phyloP scores from a whole-genome alignment of 768 basidiomycete species.

The Holtermannia corniformis region DNA sequence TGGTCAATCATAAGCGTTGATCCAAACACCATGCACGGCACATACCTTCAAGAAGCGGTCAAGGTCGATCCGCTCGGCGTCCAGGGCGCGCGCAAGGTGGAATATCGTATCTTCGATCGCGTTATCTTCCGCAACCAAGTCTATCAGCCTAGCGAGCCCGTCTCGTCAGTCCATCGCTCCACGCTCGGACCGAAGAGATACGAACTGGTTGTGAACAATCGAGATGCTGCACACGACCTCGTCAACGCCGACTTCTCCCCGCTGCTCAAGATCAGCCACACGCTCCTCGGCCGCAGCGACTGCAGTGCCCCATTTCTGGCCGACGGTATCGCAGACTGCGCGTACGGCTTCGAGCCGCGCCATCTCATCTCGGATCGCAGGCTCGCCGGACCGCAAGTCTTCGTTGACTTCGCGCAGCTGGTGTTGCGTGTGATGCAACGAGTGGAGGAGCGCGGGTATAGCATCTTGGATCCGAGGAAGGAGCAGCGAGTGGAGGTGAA shows the following conservation, averaged over 20 bases:
- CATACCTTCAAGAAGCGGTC: constrained; percentile 85
- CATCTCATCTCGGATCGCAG: constrained; percentile 95
- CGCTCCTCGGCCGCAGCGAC: constrained; percentile 63
- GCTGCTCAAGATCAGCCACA: constrained; percentile 64
- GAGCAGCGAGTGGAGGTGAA: constrained; percentile 48
- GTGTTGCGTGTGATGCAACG: constrained; percentile 47
- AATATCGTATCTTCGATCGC: constrained; percentile 98
- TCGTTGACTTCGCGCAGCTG: constrained; percentile 64
- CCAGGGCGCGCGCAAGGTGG: constrained; percentile 86
- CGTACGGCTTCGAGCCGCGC: constrained; percentile 82
- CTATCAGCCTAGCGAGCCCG: constrained; percentile 58
- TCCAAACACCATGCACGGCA: constrained; percentile 11
- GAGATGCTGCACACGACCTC: constrained; percentile 91
- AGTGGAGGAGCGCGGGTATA: constrained; percentile 55
- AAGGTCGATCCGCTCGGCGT: constrained; percentile 69
- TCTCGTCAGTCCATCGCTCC: constrained; percentile 2
- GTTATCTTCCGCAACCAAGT: constrained; percentile 97
- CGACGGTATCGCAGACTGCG: constrained; percentile 76
- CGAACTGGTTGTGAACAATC: constrained; percentile 95
- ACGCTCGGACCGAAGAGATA: constrained; percentile 10
- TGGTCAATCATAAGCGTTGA: constrained; percentile 6
- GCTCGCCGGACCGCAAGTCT: constrained; percentile 79
- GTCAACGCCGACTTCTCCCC: constrained; percentile 88
- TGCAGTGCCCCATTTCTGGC: constrained; percentile 54
- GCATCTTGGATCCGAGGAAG: constrained; percentile 65